These are phyloP conservation scores for Rosa multiflora DNA, from an alignment of 306 rosid genomes.

Conservation along the genomic window DNA sequence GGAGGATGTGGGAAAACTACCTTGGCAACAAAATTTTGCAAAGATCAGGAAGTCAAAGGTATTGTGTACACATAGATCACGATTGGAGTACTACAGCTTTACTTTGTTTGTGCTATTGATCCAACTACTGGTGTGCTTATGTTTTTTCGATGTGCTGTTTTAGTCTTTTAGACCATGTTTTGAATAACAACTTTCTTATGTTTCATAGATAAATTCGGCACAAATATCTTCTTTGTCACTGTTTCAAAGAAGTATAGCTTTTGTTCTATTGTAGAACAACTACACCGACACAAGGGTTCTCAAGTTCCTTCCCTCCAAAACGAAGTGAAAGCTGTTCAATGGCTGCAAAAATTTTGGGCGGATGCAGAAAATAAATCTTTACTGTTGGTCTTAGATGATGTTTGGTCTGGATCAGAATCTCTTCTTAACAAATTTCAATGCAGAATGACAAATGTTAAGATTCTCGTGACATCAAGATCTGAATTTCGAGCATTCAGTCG, in stretches of 20 bases:
- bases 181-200: background rate
- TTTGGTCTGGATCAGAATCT: background rate
- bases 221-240: background rate
- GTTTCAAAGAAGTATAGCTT: background rate
- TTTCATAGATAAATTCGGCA: background rate
- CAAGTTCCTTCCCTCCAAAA: background rate
- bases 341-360: background rate
- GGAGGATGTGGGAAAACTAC: slow-evolving; percentile 3
- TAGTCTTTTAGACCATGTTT: background rate
- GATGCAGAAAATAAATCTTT: background rate
- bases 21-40: background rate
- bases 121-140: background rate
- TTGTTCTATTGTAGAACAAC: background rate
- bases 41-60: background rate
- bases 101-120: background rate
- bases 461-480: slow-evolving; percentile 2
- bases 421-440: background rate
- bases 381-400: background rate
- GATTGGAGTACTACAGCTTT: too few species aligned
- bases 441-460: background rate
- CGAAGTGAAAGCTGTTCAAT: background rate
- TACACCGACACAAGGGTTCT: background rate
- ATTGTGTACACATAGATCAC: too few species aligned
- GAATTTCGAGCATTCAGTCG: background rate
- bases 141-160: background rate